Conservation (phyloP, 768 basidiomycete species). For the Pisolithus orientalis region DNA sequence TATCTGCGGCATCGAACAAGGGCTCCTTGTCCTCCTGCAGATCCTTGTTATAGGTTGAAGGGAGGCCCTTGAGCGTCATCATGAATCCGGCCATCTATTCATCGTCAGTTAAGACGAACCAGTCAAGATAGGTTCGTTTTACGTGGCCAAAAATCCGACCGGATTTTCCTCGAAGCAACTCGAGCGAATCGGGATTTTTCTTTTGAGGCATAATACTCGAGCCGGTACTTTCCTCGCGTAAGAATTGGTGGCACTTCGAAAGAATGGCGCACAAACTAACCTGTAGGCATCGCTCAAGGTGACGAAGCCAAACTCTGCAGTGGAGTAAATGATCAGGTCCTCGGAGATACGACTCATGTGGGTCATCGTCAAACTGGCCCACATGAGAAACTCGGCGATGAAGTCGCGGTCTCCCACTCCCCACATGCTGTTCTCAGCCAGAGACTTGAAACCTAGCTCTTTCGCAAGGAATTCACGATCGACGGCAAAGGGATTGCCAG, state of each 20-base stretch:
- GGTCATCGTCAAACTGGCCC: constrained; percentile 86
- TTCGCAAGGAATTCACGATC: constrained; percentile 89
- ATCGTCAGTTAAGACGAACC: neutral
- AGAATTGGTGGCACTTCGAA: neutral
- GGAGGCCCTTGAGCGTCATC: constrained; percentile 95
- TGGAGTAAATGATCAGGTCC: constrained; percentile 94
- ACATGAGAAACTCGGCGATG: constrained; percentile 95
- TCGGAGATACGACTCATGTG: constrained; percentile 95
- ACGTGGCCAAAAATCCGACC: constrained; percentile 93
- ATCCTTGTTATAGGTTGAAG: constrained; percentile 99
- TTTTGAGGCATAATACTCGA: constrained; percentile 99
- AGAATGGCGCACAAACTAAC: constrained; percentile 35
- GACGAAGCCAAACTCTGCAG: constrained; percentile 95
- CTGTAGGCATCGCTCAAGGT: constrained; percentile 96
- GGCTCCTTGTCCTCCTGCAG: constrained; percentile 99
- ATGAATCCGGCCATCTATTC: constrained; percentile 91
- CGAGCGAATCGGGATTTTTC: constrained; percentile 96
- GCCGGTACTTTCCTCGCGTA: constrained; percentile 61
- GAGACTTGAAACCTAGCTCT: constrained; percentile 82
- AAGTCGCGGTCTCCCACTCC: constrained; percentile 97
- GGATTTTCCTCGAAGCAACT: constrained; percentile 90
- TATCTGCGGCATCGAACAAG: constrained; percentile 90
- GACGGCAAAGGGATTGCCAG: constrained; percentile 92
- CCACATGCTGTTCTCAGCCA: constrained; percentile 96
- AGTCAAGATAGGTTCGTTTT: constrained; percentile 17